These are phyloP conservation scores for Gonapodya sp. DNA, from an alignment of 192 early-diverging fungal genomes.

Conservation along the genomic window DNA sequence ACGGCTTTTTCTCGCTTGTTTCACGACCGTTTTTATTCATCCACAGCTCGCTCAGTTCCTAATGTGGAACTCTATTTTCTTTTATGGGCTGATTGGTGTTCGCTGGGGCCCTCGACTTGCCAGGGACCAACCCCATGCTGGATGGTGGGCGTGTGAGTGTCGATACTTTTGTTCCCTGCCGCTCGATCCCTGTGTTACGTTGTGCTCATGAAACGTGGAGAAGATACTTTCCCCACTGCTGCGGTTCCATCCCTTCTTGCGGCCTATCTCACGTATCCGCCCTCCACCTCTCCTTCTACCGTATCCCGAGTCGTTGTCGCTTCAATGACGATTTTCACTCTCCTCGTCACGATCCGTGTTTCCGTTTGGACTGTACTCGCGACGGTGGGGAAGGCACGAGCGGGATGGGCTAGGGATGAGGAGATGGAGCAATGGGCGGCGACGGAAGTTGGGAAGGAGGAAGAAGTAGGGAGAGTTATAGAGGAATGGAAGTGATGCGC, in stretches of 20 bases:
- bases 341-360: background rate
- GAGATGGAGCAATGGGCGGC: background rate
- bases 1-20: too few species aligned
- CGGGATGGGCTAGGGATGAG: too few species aligned
- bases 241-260: background rate
- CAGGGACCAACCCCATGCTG: background rate
- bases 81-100: background rate
- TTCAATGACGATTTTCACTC: background rate
- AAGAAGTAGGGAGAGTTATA: background rate
- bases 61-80: background rate
- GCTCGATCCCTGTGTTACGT: background rate
- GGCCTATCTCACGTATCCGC: background rate
- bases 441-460: too few species aligned
- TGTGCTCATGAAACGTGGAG: background rate
- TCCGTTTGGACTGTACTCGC: background rate
- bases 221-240: background rate
- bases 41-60: background rate
- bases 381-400: background rate
- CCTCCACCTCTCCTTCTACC: background rate
- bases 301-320: background rate
- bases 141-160: background rate
- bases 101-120: background rate
- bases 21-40: too few species aligned
- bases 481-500: background rate
- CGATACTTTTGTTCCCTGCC: background rate